phyloP scores from a whole-genome alignment of 163 green algal species.

The Prototheca stagnorum region DNA sequence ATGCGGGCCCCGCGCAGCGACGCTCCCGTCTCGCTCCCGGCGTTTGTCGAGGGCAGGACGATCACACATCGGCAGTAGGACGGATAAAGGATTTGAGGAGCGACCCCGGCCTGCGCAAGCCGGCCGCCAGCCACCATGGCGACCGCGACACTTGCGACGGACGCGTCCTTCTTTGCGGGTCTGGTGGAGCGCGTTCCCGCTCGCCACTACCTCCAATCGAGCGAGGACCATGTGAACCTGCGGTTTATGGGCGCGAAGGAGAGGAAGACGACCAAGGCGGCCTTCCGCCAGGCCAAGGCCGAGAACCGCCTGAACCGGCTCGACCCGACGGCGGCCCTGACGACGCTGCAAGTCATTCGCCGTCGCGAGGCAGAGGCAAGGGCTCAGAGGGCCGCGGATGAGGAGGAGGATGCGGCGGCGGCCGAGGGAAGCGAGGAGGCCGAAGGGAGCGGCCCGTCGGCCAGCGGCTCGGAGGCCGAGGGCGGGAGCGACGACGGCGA shows the following conservation, averaged over 20 bases:
- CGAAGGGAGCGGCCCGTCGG: too few species aligned
- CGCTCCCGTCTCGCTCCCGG: background rate
- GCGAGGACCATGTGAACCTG: conserved; percentile 10
- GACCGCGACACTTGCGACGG: background rate
- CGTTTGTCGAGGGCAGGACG: background rate
- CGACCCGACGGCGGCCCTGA: conserved; percentile 32
- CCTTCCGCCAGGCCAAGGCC: conserved; percentile 29
- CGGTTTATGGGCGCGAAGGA: conserved; percentile 34
- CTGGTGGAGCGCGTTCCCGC: conserved; percentile 51
- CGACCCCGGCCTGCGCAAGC: background rate
- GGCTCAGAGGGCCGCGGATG: background rate
- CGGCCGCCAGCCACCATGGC: background rate
- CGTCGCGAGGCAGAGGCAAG: conserved; percentile 1
- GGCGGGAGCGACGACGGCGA: background rate
- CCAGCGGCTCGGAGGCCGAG: too few species aligned
- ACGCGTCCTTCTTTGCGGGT: conserved; percentile 43
- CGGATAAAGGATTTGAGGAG: background rate
- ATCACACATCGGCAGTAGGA: background rate
- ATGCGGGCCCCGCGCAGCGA: background rate
- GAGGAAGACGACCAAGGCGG: conserved; percentile 16
- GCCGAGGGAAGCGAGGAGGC: too few species aligned
- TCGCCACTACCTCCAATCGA: conserved; percentile 34
- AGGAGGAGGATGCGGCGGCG: too few species aligned
- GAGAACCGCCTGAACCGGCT: conserved; percentile 30
- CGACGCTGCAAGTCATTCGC: conserved; percentile 23